Conservation (phyloP, 208 protist species). For the Endotrypanum monterogeii region DNA sequence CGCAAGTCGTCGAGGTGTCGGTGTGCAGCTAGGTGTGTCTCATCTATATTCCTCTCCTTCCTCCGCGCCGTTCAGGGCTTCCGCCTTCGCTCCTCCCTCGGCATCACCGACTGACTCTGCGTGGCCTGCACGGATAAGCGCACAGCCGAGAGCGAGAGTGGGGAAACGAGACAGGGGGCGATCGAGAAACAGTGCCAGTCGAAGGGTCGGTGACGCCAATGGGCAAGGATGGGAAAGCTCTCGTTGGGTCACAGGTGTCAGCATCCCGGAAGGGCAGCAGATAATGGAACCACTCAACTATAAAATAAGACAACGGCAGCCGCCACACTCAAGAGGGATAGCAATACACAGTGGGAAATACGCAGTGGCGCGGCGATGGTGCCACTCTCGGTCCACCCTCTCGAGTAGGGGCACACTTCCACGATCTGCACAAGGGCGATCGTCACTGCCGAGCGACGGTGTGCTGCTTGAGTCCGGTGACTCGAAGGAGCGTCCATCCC, state of each 20-base stretch:
- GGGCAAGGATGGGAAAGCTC: background rate
- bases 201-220: background rate
- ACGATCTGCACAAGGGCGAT: background rate
- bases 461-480: background rate
- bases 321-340: background rate
- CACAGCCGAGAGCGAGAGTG: background rate
- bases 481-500: conserved; percentile 1
- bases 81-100: background rate
- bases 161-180: background rate
- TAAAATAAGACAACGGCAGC: background rate
- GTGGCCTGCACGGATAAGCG: background rate
- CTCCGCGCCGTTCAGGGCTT: background rate
- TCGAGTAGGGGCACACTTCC: background rate
- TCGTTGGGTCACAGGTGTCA: background rate
- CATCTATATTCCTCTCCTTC: background rate
- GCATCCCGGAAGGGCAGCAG: background rate
- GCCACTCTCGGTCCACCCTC: background rate
- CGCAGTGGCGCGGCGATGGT: conserved; percentile 1
- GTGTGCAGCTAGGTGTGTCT: background rate
- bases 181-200: background rate
- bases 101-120: background rate
- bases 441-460: background rate
- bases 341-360: background rate
- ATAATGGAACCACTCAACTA: background rate
- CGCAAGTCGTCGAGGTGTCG: background rate